A percentile compares a stretch with the other conserved stretches of the same genome.
phyloP scores from a whole-genome alignment of 768 basidiomycete genomes.

The Ephemerocybe angulata region DNA sequence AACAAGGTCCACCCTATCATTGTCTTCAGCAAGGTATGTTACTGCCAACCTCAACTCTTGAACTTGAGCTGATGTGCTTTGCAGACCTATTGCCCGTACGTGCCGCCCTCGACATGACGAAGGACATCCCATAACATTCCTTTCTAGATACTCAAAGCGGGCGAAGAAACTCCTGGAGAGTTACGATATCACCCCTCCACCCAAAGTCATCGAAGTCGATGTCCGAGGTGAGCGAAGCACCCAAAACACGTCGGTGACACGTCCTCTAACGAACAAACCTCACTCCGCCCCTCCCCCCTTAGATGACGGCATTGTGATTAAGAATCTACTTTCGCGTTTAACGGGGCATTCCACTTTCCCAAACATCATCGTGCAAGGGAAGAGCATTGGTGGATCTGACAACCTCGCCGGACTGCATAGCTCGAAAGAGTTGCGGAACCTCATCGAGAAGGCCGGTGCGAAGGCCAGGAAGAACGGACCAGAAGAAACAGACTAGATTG shows the following conservation, averaged over 20 bases:
- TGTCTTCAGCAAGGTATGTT: conserved; percentile 76
- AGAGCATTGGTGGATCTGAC: conserved; percentile 65
- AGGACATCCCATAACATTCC: not conserved
- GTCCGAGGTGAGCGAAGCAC: conserved; percentile 48
- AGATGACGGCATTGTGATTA: conserved; percentile 65
- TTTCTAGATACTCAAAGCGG: conserved; percentile 53
- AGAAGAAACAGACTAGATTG: not conserved
- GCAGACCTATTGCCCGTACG: conserved; percentile 75
- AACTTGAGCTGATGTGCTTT: too few species aligned
- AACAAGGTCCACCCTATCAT: conserved; percentile 57
- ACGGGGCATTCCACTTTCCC: conserved; percentile 72
- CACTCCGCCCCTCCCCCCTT: conserved; percentile 3
- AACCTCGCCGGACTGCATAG: conserved; percentile 51
- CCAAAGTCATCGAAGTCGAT: conserved; percentile 75
- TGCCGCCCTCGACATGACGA: not conserved
- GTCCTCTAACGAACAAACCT: not conserved
- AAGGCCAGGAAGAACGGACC: conserved; percentile 19
- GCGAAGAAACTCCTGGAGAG: conserved; percentile 60
- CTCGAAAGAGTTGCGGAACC: conserved; percentile 36
- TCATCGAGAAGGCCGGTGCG: conserved; percentile 50
- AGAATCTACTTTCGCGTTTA: conserved; percentile 60
- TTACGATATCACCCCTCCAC: conserved; percentile 60
- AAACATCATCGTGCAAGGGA: conserved; percentile 64
- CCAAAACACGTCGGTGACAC: too few species aligned
- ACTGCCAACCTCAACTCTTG: not conserved